Percentiles rank a stretch among this genome's conserved stretches.
These are phyloP conservation scores for Phoenix roebelenii DNA, from an alignment of 176 grass and related monocot genomes.

Conservation along the genomic window DNA sequence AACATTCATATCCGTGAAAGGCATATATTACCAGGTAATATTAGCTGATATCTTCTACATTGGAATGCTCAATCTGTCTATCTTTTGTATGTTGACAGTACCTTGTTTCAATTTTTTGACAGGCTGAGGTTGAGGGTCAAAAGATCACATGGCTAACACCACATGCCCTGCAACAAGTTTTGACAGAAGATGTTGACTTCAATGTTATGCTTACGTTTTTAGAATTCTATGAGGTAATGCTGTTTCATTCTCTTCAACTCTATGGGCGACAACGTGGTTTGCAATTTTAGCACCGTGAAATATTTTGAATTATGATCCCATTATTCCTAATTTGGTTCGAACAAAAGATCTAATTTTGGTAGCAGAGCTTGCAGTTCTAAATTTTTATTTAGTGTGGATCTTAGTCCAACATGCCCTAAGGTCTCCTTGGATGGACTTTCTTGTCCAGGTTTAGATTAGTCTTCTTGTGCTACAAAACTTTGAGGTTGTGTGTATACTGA, in stretches of 20 bases:
- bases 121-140: constrained; percentile 98
- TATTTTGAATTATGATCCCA: too few species aligned
- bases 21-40: constrained; percentile 91
- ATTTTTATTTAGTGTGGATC: too few species aligned
- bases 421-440: too few species aligned
- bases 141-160: constrained; percentile 95
- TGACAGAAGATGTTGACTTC: constrained; percentile 86
- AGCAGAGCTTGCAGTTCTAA: too few species aligned
- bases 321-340: too few species aligned
- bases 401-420: too few species aligned
- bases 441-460: too few species aligned
- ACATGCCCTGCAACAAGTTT: constrained; percentile 91
- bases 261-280: too few species aligned
- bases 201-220: constrained; percentile 98
- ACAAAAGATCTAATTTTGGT: too few species aligned
- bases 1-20: constrained; percentile 96
- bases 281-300: too few species aligned
- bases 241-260: neutral
- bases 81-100: neutral
- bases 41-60: neutral
- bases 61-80: neutral
- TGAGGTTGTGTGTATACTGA: too few species aligned
- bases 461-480: too few species aligned
- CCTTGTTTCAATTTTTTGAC: constrained; percentile 10
- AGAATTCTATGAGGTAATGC: constrained; percentile 82